Base-by-base conservation (phyloP, 2,329 filamentous ascomycete genomes). In the Trichoderma harzianum region DNA sequence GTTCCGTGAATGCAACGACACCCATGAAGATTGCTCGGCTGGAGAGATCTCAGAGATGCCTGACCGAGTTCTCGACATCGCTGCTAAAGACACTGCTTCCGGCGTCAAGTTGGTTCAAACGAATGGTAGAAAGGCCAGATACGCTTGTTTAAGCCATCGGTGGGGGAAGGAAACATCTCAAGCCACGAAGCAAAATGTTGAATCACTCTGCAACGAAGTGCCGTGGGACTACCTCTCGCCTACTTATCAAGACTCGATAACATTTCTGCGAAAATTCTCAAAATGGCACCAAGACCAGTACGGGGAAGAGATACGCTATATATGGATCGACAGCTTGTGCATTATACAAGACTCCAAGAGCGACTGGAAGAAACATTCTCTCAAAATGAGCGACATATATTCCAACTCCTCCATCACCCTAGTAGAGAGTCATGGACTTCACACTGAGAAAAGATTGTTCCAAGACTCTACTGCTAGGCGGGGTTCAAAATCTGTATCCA, bases 221-320 rank as follows among this genome's bases (percentile, higher is more conserved):
- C 57, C 69, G 3, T 73, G 72, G 72, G 64, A 69, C 4, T 61
- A 69, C 7, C 72, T 73, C 26, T 70, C 72, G 3, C 70, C 47
- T 5, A 72, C 72, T 32, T 73, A 72, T 24, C 69, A 70, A 62
- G 72, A 73, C 28, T 71, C 64, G 0, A 60, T 72, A n/a, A 72
- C 65, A 7, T 71, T 71, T 61, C 5, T 71, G 18, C 21, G 69
- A 18, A 71, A 60, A 24, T 71, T 71, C 18, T 71, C 62, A 1
- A 71, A 66, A 11, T 71, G 69, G 69, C 62, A 71, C 7, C 62
- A 71, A 36, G 28, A 71, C 7, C 34, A 66, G 6, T 71, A 71
- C 21, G 69, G 53, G 2, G 60, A 71, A 4, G 34, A 57, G 18
- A 71, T 71, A 60, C 65, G 70, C 16, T 72, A 72, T 16, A 61